Evolutionary conservation across 768 basidiomycete species (phyloP).

Genomic region (Boletus bicolor): DNA sequence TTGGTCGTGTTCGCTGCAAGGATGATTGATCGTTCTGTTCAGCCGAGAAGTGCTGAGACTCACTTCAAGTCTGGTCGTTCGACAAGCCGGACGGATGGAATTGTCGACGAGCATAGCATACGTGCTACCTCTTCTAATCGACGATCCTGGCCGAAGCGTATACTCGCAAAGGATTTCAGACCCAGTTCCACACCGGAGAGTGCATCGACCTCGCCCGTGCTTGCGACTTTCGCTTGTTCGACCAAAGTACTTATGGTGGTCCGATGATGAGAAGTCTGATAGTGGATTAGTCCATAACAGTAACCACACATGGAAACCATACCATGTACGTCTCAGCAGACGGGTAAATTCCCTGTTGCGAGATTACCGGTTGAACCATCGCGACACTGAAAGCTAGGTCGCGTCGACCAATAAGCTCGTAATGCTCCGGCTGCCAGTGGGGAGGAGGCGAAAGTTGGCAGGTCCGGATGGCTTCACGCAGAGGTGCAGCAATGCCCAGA

Average conservation of each 20-base stretch:
- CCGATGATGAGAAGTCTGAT: constrained; percentile 50
- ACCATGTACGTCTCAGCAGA: constrained; percentile 35
- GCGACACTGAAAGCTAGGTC: constrained; percentile 33
- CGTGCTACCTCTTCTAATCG: constrained; percentile 88
- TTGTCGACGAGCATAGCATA: constrained; percentile 78
- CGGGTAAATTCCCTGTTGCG: constrained; percentile 29
- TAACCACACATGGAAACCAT: not conserved
- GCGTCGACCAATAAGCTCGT: constrained; percentile 32
- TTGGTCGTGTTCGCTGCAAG: constrained; percentile 78
- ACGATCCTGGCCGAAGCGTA: constrained; percentile 88
- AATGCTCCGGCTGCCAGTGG: constrained; percentile 57
- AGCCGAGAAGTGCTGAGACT: constrained; percentile 23
- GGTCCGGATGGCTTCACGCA: constrained; percentile 80
- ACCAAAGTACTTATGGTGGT: constrained; percentile 52
- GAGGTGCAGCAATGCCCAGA: constrained; percentile 69
- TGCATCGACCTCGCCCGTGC: constrained; percentile 52
- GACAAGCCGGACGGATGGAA: constrained; percentile 60
- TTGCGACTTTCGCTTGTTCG: constrained; percentile 47
- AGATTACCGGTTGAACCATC: constrained; percentile 28
- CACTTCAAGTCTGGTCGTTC: constrained; percentile 73
- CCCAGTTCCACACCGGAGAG: constrained; percentile 73
- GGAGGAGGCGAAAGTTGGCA: constrained; percentile 77
- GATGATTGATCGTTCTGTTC: not conserved
- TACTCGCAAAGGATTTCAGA: constrained; percentile 69
- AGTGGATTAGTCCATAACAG: constrained; percentile 9